phyloP scores from a whole-genome alignment of 2,329 filamentous ascomycete species.

The Fusarium continuum region DNA sequence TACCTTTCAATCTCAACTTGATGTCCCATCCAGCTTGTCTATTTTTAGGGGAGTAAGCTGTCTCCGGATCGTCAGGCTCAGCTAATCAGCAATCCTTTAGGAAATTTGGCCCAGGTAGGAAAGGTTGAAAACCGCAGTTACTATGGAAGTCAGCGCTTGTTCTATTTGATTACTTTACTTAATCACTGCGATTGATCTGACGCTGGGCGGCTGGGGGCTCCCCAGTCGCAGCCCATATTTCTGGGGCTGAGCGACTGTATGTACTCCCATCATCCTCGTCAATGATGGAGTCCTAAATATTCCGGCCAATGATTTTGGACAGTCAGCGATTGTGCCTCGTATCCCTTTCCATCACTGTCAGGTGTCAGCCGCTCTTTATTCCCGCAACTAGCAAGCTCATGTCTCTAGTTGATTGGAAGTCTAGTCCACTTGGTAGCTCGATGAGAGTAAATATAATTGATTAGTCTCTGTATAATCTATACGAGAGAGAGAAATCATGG shows the following conservation, averaged over 20 bases:
- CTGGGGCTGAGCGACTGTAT: neutral
- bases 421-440: too few species aligned
- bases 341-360: neutral
- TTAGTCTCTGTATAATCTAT: too few species aligned
- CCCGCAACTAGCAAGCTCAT: neutral
- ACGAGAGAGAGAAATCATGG: neutral
- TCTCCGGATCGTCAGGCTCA: too few species aligned
- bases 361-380: neutral
- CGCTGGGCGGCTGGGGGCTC: too few species aligned
- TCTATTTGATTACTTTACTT: neutral
- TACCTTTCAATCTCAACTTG: too few species aligned
- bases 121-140: neutral
- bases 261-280: neutral
- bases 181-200: neutral
- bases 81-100: neutral
- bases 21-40: neutral
- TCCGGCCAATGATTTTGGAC: neutral
- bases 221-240: neutral
- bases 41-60: neutral
- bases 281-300: too few species aligned
- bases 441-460: too few species aligned
- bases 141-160: neutral
- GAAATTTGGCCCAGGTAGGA: accelerated
- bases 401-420: neutral
- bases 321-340: neutral